Percentiles rank a stretch among this genome's conserved stretches.
These are phyloP conservation scores for Prunus davidiana DNA, from an alignment of 306 rosid genomes.

Conservation along the genomic window DNA sequence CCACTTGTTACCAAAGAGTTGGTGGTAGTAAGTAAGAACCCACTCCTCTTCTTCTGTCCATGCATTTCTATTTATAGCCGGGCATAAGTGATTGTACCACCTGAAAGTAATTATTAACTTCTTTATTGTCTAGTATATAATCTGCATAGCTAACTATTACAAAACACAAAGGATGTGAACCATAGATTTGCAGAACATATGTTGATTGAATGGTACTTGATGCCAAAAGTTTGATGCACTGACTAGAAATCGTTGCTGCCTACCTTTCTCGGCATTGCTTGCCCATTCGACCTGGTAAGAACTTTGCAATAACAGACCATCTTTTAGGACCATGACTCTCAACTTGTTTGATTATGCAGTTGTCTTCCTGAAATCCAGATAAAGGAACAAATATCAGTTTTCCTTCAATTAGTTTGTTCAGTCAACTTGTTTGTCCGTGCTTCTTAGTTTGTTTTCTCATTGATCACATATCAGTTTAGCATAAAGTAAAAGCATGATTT, in stretches of 20 bases:
- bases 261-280: conserved; percentile 80
- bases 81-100: conserved; percentile 67
- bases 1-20: conserved; percentile 59
- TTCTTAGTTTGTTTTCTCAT: no score
- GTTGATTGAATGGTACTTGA: not conserved
- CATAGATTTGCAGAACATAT: not conserved
- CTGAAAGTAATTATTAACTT: conserved; percentile 29
- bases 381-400: not conserved
- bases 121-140: not conserved
- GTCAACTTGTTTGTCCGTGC: no score
- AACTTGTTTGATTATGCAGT: conserved; percentile 40
- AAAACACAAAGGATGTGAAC: not conserved
- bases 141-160: not conserved
- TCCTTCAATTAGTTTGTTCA: no score
- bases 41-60: conserved; percentile 60
- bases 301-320: conserved; percentile 52
- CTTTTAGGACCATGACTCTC: conserved; percentile 41
- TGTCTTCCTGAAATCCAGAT: conserved; percentile 51
- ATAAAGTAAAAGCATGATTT: not conserved
- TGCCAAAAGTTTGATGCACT: not conserved
- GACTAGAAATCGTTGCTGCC: not conserved
- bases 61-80: conserved; percentile 46
- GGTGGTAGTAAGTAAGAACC: conserved; percentile 41
- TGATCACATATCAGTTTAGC: conserved; percentile 1
- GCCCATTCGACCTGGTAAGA: conserved; percentile 60